phyloP scores from a whole-genome alignment of 208 protist species.

The Wallacemonas sp. region DNA sequence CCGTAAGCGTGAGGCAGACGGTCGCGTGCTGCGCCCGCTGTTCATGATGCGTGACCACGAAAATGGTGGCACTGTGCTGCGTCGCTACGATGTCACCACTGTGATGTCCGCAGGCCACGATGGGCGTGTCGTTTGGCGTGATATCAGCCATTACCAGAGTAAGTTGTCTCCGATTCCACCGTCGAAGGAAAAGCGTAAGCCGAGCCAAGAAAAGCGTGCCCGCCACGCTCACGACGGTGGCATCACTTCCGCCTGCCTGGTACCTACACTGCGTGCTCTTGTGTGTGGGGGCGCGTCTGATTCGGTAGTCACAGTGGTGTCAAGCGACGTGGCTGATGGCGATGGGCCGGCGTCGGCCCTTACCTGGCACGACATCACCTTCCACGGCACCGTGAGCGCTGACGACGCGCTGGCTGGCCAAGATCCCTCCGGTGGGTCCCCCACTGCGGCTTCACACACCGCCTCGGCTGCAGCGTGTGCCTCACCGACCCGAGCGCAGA shows the following conservation, averaged over 20 bases:
- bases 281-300: slow-evolving; percentile 20
- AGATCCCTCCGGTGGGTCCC: too few species aligned
- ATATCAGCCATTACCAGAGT: slow-evolving; percentile 63
- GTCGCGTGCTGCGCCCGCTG: slow-evolving; percentile 53
- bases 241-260: slow-evolving; percentile 33
- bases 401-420: too few species aligned
- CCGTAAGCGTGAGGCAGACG: slow-evolving; percentile 52
- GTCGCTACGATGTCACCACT: slow-evolving; percentile 19
- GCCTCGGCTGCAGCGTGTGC: too few species aligned
- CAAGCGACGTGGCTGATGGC: neutral
- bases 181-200: slow-evolving; percentile 78
- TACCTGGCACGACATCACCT: too few species aligned
- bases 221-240: slow-evolving; percentile 55
- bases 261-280: slow-evolving; percentile 9
- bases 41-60: slow-evolving; percentile 78
- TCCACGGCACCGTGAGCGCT: too few species aligned
- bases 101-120: slow-evolving; percentile 67
- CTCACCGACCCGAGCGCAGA: too few species aligned
- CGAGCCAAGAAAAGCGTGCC: slow-evolving; percentile 26
- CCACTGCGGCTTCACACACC: too few species aligned
- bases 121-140: slow-evolving; percentile 55
- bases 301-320: slow-evolving; percentile 17
- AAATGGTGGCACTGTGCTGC: slow-evolving; percentile 52
- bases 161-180: slow-evolving; percentile 63
- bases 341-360: neutral